A percentile compares a stretch with the other conserved stretches of the same genome.
These are phyloP conservation scores for Sanghuangporus baumii DNA, from an alignment of 1,284 basidiomycete species.

Conservation along the genomic window DNA sequence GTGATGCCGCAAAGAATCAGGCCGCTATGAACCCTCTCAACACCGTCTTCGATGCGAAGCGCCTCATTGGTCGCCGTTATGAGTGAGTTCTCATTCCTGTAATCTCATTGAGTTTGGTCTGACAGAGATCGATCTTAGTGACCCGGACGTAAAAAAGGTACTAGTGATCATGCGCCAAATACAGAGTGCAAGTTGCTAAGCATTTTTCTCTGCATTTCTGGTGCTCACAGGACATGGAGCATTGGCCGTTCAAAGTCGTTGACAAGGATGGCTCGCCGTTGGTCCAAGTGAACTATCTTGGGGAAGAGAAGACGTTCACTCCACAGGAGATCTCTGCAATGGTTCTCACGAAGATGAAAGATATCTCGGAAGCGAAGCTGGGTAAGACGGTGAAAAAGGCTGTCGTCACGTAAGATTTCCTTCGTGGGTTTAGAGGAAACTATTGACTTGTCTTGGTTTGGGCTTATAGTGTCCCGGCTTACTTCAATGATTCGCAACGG, in stretches of 20 bases:
- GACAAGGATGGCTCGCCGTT: slow-evolving; percentile 93
- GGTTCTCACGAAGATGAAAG: slow-evolving; percentile 99
- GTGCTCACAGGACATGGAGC: slow-evolving; percentile 65
- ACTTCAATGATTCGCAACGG: slow-evolving; percentile 98
- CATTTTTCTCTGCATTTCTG: neutral
- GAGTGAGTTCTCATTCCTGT: slow-evolving; percentile 51
- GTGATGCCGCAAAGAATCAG: slow-evolving; percentile 98
- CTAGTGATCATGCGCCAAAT: slow-evolving; percentile 3
- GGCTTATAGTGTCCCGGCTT: slow-evolving; percentile 73
- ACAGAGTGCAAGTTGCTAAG: neutral
- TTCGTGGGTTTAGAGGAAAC: neutral
- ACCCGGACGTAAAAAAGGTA: slow-evolving; percentile 85
- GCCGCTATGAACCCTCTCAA: slow-evolving; percentile 94
- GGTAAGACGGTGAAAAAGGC: slow-evolving; percentile 95
- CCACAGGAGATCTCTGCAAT: slow-evolving; percentile 98
- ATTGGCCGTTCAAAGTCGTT: slow-evolving; percentile 95
- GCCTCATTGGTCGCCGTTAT: slow-evolving; percentile 94
- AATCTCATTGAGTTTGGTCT: slow-evolving; percentile 2
- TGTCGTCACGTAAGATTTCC: slow-evolving; percentile 72
- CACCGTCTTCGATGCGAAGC: slow-evolving; percentile 96
- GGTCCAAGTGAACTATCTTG: slow-evolving; percentile 93
- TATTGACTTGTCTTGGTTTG: slow-evolving; percentile 2
- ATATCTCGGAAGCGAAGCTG: slow-evolving; percentile 97
- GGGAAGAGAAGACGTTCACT: slow-evolving; percentile 92
- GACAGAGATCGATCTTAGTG: slow-evolving; percentile 37